phyloP scores from a whole-genome alignment of 768 basidiomycete genomes.

The Phanerochaete sordida region DNA sequence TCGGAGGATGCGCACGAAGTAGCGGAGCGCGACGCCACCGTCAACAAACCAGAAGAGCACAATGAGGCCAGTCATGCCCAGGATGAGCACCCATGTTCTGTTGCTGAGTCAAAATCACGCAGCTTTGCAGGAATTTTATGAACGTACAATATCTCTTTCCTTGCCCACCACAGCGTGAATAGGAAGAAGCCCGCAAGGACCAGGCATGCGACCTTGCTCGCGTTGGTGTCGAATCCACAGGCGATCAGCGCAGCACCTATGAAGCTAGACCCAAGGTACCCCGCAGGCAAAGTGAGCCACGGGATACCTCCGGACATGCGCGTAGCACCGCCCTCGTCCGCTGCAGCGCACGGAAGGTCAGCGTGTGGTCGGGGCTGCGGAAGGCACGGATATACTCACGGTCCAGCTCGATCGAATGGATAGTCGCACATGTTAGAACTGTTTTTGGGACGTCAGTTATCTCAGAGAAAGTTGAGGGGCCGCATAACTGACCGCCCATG shows the following conservation, averaged over 20 bases:
- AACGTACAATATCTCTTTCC: constrained; percentile 69
- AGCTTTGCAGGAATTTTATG: no score
- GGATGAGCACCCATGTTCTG: constrained; percentile 76
- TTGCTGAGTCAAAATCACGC: background rate
- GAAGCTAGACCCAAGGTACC: constrained; percentile 81
- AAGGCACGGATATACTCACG: constrained; percentile 45
- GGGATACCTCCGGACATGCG: constrained; percentile 83
- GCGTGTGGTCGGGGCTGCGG: constrained; percentile 3
- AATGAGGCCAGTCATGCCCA: constrained; percentile 77
- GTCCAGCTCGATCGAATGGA: constrained; percentile 83
- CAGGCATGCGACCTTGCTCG: constrained; percentile 79
- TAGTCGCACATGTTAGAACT: constrained; percentile 79
- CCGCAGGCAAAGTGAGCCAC: constrained; percentile 80
- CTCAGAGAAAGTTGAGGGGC: background rate
- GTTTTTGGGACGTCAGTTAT: background rate
- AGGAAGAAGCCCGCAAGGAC: constrained; percentile 84
- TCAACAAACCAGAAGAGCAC: constrained; percentile 83
- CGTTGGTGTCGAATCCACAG: constrained; percentile 86
- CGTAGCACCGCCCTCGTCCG: constrained; percentile 87
- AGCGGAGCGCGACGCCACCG: constrained; percentile 72
- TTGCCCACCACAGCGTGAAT: constrained; percentile 86
- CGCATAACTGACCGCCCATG: constrained; percentile 40
- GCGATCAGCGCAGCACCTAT: constrained; percentile 87
- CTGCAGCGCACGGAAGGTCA: constrained; percentile 30
- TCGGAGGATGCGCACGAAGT: constrained; percentile 47